phyloP scores from a whole-genome alignment of 1,139 yeast species.

The Keqinozyma sinolaborantium region DNA sequence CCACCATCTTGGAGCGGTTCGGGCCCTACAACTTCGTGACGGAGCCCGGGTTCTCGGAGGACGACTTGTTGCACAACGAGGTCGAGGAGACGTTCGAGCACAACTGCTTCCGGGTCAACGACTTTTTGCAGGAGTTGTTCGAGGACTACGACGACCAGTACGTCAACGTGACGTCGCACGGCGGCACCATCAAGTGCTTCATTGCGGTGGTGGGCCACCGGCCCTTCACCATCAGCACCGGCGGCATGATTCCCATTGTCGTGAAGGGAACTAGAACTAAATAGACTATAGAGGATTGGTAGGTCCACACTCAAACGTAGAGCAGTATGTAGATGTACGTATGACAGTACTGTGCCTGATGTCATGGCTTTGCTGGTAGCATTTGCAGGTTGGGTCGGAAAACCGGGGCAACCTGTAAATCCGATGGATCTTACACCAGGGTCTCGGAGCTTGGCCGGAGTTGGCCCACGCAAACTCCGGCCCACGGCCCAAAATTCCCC shows the following conservation, averaged over 20 bases:
- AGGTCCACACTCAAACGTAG: too few relatives aligned
- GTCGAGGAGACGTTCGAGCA: slow-evolving; percentile 26
- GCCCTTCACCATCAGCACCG: slow-evolving; percentile 55
- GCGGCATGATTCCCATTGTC: slow-evolving; percentile 66
- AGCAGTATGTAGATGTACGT: too few relatives aligned
- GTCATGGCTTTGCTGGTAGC: too few relatives aligned
- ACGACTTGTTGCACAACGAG: slow-evolving; percentile 41
- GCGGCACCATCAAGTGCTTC: slow-evolving; percentile 58
- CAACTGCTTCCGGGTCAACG: slow-evolving; percentile 46
- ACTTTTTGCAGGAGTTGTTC: slow-evolving; percentile 39
- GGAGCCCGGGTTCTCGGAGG: slow-evolving; percentile 44
- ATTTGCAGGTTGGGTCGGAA: too few relatives aligned
- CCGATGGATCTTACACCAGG: too few relatives aligned
- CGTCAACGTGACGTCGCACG: slow-evolving; percentile 57
- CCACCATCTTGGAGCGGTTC: slow-evolving; percentile 17
- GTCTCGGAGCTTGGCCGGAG: too few relatives aligned
- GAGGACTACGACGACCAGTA: slow-evolving; percentile 18
- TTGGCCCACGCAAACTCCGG: too few relatives aligned
- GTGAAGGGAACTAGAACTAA: slow-evolving; percentile 34
- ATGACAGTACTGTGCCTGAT: too few relatives aligned
- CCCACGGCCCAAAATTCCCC: too few relatives aligned
- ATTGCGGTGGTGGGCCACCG: slow-evolving; percentile 55
- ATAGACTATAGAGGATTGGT: too few relatives aligned
- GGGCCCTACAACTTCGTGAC: slow-evolving; percentile 17
- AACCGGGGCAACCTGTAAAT: too few relatives aligned